Base-by-base conservation (phyloP, 768 basidiomycete genomes). In the Psilocybe sp. region DNA sequence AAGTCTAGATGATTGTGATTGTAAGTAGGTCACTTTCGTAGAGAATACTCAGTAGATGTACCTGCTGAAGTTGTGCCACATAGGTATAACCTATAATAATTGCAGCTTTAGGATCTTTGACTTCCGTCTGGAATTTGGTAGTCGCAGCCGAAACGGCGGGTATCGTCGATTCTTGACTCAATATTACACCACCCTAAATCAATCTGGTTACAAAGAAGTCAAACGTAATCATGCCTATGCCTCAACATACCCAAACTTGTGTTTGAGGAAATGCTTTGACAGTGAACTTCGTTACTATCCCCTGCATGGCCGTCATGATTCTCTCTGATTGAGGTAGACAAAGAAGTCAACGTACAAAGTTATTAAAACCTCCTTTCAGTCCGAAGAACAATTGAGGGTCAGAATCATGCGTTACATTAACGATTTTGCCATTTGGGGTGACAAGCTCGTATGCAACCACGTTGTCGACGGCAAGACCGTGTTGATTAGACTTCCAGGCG, bases 401-500 rank as follows among this genome's bases (percentile, higher is more conserved):
- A 0, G 64, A 64, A 2, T 47, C 41, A 19, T 65, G 50, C 1
- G 67, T 74, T 3, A 75, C 69, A 7, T 53, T 61, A 0, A 61
- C 58, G 1, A 79, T 60, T 0, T 64, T 68, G 6, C 82, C 82
- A 51, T 73, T 73, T 0, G 82, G 81, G 38, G 76, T 63, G 0
- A 83, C 83, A 2, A 86, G 66, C 49, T 85, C 79, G 51, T 66
- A 82, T 0, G 71, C 71, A 15, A 67, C 62, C 20, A 85, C 68
- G 1, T 69, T 82, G 51, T 86, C 84, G 12, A 74, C 51, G 0
- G 77, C 76, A 35, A 87, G 57, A 11, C 85, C 85, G 48, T 75
- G 67, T 48, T 84, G 79, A 48, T 85, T 82, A 0, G 80, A 79
- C 45, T 75, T 66, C 77, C 77, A 86, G 16, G 83, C 83, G 54